Percentiles rank a stretch among this genome's conserved stretches.
These are phyloP conservation scores for Sphagnum contortum DNA, from an alignment of 225 moss, liverwort and hornwort species.

Conservation along the genomic window DNA sequence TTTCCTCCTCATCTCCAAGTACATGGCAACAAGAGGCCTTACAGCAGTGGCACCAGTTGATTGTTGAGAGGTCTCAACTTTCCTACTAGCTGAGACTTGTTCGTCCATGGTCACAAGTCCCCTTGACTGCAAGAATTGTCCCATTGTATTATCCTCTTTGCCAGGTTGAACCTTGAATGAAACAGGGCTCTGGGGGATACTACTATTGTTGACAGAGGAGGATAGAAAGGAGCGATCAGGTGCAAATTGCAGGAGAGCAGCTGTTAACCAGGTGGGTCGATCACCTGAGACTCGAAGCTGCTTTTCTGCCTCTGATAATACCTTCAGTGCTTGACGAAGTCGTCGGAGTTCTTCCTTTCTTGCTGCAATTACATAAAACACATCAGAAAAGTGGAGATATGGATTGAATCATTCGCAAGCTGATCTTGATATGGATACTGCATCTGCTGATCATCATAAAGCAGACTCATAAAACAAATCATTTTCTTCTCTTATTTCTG, in stretches of 20 bases:
- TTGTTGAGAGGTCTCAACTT: constrained; percentile 15
- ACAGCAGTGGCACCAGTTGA: constrained; percentile 7
- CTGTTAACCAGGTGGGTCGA: constrained; percentile 75
- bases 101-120: constrained; percentile 21
- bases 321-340: constrained; percentile 67
- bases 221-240: constrained; percentile 87
- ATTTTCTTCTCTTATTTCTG: too few species aligned
- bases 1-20: constrained; percentile 1
- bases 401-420: too few species aligned
- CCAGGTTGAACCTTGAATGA: constrained; percentile 24
- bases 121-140: constrained; percentile 26
- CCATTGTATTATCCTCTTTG: constrained; percentile 21
- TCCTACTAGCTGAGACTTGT: constrained; percentile 22
- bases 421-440: too few species aligned
- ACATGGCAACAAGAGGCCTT: neutral
- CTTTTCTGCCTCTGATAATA: constrained; percentile 76
- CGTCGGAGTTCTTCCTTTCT: constrained; percentile 70
- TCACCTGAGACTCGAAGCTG: constrained; percentile 68
- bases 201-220: constrained; percentile 41
- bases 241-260: constrained; percentile 82
- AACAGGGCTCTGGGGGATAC: constrained; percentile 36
- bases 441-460: too few species aligned
- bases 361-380: constrained; percentile 18
- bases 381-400: too few species aligned
- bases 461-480: too few species aligned